These are phyloP conservation scores for Xylaria castorea DNA, from an alignment of 495 filamentous ascomycete genomes.

Conservation along the genomic window DNA sequence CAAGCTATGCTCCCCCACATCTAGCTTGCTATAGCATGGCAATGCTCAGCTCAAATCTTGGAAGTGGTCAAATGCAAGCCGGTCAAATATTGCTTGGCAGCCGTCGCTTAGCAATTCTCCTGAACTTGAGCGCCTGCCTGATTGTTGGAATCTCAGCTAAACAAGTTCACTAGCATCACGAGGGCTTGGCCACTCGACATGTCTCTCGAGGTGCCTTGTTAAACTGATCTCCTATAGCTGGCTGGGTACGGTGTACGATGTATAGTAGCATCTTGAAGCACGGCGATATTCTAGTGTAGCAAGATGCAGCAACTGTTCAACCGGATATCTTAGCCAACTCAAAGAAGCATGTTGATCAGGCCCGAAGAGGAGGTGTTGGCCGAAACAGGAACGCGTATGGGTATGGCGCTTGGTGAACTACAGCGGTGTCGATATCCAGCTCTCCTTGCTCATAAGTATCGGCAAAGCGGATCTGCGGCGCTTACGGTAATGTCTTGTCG, in stretches of 20 bases:
- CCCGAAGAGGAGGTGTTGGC: constrained; percentile 23
- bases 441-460: constrained; percentile 19
- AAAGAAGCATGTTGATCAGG: constrained; percentile 20
- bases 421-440: constrained; percentile 1
- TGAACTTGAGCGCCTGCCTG: neutral
- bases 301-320: constrained; percentile 23
- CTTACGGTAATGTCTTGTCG: constrained; percentile 25
- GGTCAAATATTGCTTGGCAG: constrained; percentile 13
- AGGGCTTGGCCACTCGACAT: neutral
- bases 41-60: constrained; percentile 21
- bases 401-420: constrained; percentile 2
- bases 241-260: constrained; percentile 7
- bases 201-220: neutral
- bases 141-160: neutral
- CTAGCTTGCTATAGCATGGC: constrained; percentile 8
- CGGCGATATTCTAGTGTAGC: neutral
- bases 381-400: constrained; percentile 17
- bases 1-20: constrained; percentile 3
- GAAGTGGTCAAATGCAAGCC: constrained; percentile 12
- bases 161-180: constrained; percentile 8
- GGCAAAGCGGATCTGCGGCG: constrained; percentile 25
- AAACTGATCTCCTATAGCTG: neutral
- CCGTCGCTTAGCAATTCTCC: neutral
- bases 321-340: constrained; percentile 16
- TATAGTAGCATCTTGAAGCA: constrained; percentile 10